Base-by-base conservation (phyloP, 768 basidiomycete species). In the Mycena epipterygia region DNA sequence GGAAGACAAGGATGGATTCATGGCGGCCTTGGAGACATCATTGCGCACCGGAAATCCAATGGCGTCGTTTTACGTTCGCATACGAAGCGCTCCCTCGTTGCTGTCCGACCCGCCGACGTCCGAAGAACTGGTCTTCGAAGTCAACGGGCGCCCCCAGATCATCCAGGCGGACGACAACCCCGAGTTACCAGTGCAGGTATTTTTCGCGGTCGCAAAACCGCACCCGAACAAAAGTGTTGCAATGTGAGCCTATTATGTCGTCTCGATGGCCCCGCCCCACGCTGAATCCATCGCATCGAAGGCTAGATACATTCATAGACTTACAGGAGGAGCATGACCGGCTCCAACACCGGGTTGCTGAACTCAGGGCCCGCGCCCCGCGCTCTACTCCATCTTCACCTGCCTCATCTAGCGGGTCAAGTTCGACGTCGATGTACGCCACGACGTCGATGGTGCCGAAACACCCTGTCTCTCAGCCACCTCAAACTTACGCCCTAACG, bases 241-340 rank as follows among this genome's bases (percentile, higher is more conserved):
- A 32, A 66, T 66, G 72, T 73, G 49, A 35, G 69, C 23, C 49
- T 66, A 59, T 60, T 17, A 85, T 85, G 23, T 89, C 91, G 41
- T 91, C 93, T 92, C 77, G 64, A 88, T 80, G 29, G 35, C 30
- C 52, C 0, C n/a, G n/a, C n/a, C n/a, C 62, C 25, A 14, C 46
- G 35, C 49, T 27, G 63, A 52, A 46, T 55, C 19, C 68, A 49
- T 64, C 42, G 33, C n/a, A n/a, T n/a, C n/a, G 21, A 65, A 94
- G 93, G 88, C 80, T 93, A 33, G 89, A 91, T 71, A 89, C 90
- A 0, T 89, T 91, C 73, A 75, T 98, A 39, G 96, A 97, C 76
- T 88, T 97, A 57, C 96, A 95, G 79, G 84, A 92, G 64, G 95
- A 97, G 81, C 96, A 98, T 79, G 93, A 95, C 79, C 87, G 90